Percentiles rank a stretch among this genome's conserved stretches.
These are phyloP conservation scores for Saccharomycopsis fermentans DNA, from an alignment of 805 yeast genomes.

Conservation along the genomic window DNA sequence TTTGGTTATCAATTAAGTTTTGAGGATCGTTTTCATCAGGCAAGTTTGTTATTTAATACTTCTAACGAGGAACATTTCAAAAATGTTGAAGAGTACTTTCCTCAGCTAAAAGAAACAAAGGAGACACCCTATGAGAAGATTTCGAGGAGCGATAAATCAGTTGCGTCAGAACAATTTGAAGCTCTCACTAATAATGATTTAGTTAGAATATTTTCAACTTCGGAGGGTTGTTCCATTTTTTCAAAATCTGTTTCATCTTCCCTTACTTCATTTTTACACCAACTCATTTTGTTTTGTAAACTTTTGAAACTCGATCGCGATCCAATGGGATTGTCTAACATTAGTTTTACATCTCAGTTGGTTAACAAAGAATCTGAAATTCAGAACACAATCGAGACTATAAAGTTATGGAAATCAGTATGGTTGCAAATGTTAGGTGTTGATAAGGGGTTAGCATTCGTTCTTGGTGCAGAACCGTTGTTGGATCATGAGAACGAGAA, in stretches of 20 bases:
- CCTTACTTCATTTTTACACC: constrained; percentile 4
- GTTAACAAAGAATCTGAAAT: neutral
- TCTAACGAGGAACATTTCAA: neutral
- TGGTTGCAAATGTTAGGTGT: constrained; percentile 9
- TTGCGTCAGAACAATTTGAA: neutral
- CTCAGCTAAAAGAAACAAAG: neutral
- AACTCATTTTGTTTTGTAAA: constrained; percentile 4
- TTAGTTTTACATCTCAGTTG: neutral
- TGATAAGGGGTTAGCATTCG: constrained; percentile 6
- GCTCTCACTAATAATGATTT: neutral
- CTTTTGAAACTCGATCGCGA: constrained; percentile 7
- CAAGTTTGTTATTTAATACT: constrained; percentile 5
- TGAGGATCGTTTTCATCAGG: constrained; percentile 12
- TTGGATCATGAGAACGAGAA: constrained; percentile 1
- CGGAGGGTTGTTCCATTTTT: neutral
- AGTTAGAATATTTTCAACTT: neutral
- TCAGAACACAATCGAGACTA: neutral
- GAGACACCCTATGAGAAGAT: neutral
- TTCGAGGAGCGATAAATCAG: neutral
- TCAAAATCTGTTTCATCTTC: constrained; percentile 2
- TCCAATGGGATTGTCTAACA: constrained; percentile 11
- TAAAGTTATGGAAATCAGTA: constrained; percentile 9
- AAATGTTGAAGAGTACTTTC: neutral
- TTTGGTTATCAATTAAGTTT: neutral
- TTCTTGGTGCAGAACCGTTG: neutral